Evolutionary conservation across 1,284 basidiomycete species (phyloP).

Genomic region (Mycena sp.): DNA sequence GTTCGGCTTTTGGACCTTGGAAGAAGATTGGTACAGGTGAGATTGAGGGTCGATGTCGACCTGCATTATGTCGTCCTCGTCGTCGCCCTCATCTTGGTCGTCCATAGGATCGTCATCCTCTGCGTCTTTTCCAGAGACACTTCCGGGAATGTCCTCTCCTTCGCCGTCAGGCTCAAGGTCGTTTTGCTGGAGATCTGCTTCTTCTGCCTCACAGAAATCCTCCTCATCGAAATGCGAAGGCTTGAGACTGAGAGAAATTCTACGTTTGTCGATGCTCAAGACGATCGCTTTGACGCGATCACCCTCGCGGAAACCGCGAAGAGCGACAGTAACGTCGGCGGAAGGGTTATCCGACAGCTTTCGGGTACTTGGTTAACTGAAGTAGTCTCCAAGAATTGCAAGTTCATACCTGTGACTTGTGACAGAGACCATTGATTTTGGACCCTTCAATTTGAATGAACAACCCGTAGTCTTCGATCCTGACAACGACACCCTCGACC

Average conservation of each 20-base stretch:
- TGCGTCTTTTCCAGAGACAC: constrained; percentile 37
- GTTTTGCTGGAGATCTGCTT: constrained; percentile 46
- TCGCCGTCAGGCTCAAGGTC: constrained; percentile 41
- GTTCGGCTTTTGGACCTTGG: constrained; percentile 29
- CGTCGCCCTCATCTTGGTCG: too few relatives aligned
- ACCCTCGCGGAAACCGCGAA: constrained; percentile 87
- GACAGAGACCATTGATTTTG: constrained; percentile 90
- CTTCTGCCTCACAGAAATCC: constrained; percentile 53
- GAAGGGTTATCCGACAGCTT: constrained; percentile 88
- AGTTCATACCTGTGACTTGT: constrained; percentile 83
- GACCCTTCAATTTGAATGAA: constrained; percentile 91
- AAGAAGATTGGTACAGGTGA: constrained; percentile 37
- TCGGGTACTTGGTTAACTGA: neutral
- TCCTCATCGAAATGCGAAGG: constrained; percentile 83
- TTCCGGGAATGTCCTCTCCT: constrained; percentile 35
- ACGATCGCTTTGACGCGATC: constrained; percentile 89
- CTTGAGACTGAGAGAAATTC: constrained; percentile 90
- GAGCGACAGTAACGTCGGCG: constrained; percentile 79
- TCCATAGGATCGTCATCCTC: constrained; percentile 40
- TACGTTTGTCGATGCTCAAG: constrained; percentile 81
- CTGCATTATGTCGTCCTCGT: constrained; percentile 52
- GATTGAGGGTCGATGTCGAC: constrained; percentile 49
- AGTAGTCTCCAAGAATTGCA: neutral
- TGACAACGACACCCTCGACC: constrained; percentile 60
- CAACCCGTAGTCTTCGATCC: constrained; percentile 88